phyloP scores from a whole-genome alignment of 2,329 filamentous ascomycete genomes.

The Microcyclosporella mali region DNA sequence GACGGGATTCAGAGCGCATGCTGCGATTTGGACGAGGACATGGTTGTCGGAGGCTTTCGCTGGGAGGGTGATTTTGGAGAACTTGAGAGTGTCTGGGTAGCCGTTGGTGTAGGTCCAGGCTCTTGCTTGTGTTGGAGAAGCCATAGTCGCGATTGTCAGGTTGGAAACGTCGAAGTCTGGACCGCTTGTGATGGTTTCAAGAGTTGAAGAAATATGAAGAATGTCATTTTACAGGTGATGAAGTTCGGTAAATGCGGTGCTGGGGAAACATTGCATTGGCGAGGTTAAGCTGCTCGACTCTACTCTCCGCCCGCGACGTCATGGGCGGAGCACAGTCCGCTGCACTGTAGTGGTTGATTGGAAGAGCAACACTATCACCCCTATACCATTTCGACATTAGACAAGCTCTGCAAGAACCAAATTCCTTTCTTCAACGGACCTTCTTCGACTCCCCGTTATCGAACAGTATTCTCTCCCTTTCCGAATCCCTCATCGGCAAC shows the following conservation, averaged over 20 bases:
- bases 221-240: too few relatives aligned
- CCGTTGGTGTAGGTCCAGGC: conserved; percentile 33
- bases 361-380: too few relatives aligned
- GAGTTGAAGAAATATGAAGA: too few relatives aligned
- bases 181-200: too few relatives aligned
- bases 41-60: conserved; percentile 19
- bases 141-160: conserved; percentile 11
- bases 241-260: too few relatives aligned
- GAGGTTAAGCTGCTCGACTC: too few relatives aligned
- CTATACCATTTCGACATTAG: too few relatives aligned
- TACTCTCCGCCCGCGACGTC: too few relatives aligned
- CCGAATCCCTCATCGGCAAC: conserved; percentile 18
- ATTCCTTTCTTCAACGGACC: not conserved
- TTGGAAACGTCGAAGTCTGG: not conserved
- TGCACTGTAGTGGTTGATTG: too few relatives aligned
- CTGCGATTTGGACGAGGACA: conserved; percentile 29
- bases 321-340: too few relatives aligned
- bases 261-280: too few relatives aligned
- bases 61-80: conserved; percentile 16
- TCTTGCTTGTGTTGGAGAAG: conserved; percentile 17
- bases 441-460: conserved; percentile 1
- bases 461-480: conserved; percentile 13
- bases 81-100: conserved; percentile 26
- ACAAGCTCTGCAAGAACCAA: too few relatives aligned
- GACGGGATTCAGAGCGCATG: conserved; percentile 32